Percentiles rank a stretch among this genome's conserved stretches.
These are phyloP conservation scores for Rosa multiflora DNA, from an alignment of 306 rosid species.

Conservation along the genomic window DNA sequence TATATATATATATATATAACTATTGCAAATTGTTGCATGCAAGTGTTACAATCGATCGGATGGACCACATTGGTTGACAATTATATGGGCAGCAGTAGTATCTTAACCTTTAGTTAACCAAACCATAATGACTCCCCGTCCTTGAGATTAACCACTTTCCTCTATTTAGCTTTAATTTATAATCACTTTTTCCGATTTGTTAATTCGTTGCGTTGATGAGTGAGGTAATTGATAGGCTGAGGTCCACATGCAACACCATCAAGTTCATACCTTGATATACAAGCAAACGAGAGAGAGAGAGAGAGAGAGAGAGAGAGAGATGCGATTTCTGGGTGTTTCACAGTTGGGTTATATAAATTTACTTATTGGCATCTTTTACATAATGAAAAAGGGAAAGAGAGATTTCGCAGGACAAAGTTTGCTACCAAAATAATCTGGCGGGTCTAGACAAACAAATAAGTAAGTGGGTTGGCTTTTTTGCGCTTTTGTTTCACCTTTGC, in stretches of 20 bases:
- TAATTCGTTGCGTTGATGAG: constrained; percentile 19
- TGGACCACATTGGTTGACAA: not conserved
- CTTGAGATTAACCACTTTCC: constrained; percentile 9
- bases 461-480: constrained; percentile 8
- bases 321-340: not conserved
- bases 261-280: constrained; percentile 31
- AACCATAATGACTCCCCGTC: constrained; percentile 14
- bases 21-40: not conserved
- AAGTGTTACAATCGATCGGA: not conserved
- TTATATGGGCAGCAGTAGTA: not conserved
- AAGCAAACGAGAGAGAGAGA: constrained; percentile 9
- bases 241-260: constrained; percentile 31
- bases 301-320: not conserved
- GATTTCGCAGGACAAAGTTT: constrained; percentile 40
- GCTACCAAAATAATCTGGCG: constrained; percentile 29
- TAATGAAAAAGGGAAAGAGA: constrained; percentile 29
- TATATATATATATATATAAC: not conserved
- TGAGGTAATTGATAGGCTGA: not conserved
- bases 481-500: constrained; percentile 11
- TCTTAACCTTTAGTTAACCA: constrained; percentile 8
- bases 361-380: constrained; percentile 30
- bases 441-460: not conserved
- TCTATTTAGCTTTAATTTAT: not conserved
- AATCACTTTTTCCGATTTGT: not conserved
- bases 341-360: constrained; percentile 10